A percentile compares a stretch with the other conserved stretches of the same genome.
Evolutionary conservation across 768 basidiomycete genomes (phyloP).

Genomic region (Boletus rubropictus): DNA sequence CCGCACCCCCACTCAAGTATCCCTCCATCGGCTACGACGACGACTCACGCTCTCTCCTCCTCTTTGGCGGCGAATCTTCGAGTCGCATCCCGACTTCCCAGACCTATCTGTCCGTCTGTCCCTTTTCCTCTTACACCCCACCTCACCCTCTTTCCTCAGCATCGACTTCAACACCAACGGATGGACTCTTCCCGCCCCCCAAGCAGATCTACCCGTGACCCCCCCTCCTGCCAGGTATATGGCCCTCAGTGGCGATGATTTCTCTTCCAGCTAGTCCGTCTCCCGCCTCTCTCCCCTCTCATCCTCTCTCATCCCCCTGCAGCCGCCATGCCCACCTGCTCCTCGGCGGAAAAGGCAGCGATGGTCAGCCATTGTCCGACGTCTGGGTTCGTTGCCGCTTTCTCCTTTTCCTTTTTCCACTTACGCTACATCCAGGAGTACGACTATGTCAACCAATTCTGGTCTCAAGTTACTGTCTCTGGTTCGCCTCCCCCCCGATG

Average conservation of each 20-base stretch:
- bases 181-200: constrained; percentile 57
- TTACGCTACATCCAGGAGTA: constrained; percentile 51
- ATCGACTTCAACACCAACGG: constrained; percentile 54
- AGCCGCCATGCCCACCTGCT: constrained; percentile 74
- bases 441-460: constrained; percentile 71
- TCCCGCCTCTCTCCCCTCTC: constrained; percentile 7
- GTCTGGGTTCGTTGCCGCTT: constrained; percentile 55
- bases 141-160: constrained; percentile 31
- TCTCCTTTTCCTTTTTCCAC: background rate
- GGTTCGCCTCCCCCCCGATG: constrained; percentile 58
- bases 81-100: constrained; percentile 55
- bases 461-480: constrained; percentile 54
- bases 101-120: constrained; percentile 57
- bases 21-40: constrained; percentile 58
- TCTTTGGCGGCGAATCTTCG: constrained; percentile 73
- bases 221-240: constrained; percentile 60
- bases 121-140: background rate
- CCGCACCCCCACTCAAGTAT: constrained; percentile 60
- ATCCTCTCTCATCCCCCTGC: constrained; percentile 13
- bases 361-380: constrained; percentile 53
- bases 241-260: constrained; percentile 61
- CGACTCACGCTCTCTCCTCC: constrained; percentile 50
- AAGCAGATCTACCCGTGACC: constrained; percentile 38
- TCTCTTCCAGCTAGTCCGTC: constrained; percentile 78
- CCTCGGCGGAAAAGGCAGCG: constrained; percentile 60